Base-by-base conservation (phyloP, 1,284 basidiomycete genomes). In the Tausonia pullulans region DNA sequence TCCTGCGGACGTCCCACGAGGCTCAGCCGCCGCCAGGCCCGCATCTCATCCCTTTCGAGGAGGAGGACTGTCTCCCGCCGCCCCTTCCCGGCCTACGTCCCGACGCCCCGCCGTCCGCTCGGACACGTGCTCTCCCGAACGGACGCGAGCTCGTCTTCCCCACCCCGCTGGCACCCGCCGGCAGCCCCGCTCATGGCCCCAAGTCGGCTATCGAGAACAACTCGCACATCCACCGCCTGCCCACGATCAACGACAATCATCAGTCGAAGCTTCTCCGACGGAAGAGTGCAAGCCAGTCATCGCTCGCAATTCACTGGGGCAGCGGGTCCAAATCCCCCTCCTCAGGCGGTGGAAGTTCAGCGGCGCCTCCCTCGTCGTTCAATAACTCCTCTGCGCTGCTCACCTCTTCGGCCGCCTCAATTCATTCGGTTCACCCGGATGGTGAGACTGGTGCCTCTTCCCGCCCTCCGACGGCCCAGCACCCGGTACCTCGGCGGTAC, bases 41-140 rank as follows among this genome's bases (percentile, higher is more conserved):
- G 9, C 64, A 65, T 44, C 56, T 65, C 4, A 65, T 65, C 44
- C 64, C 64, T 11, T 65, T 65, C 50, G 60, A 65, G 46, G 64
- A 65, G 55, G 64, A 65, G 44, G 64, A 65, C n/a, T 44, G 49
- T 41, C 54, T 61, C 39, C 59, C 60, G 3, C 43, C 43, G 11
- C 52, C 59, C 10, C 46, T 64, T 13, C 63, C 48, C 39, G 56
- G 51, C 3, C 52, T 53, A 5, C 64, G 45, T 40, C 27, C 64
- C 2, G 48, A 54, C 14, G 49, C 57, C 40, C 53, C 53, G 50
- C 64, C 64, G 5, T 57, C 59, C 14, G 46, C 64, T 4, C 60
- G 64, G 27, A 61, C 59, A 13, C 60, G 64, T 40, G 60, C 52
- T 5, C 56, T 65, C 8, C 64, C 60, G 2, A 60, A 53, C 14